Percentiles rank a stretch among this genome's conserved stretches.
phyloP scores from a whole-genome alignment of 352 stramenopile species.

The Pythium monospermum region DNA sequence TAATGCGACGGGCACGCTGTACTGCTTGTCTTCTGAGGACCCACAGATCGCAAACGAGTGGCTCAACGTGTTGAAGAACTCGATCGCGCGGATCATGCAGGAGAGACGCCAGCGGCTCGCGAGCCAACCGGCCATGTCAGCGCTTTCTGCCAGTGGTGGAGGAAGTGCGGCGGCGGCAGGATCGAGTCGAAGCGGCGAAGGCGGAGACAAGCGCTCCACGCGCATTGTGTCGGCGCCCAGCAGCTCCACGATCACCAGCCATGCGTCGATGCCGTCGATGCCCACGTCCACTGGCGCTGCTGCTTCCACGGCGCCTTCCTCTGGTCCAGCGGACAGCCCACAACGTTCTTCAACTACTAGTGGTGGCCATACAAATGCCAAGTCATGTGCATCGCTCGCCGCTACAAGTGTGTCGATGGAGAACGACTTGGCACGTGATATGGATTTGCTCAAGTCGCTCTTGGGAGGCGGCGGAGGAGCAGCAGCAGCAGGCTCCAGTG shows the following conservation, averaged over 20 bases:
- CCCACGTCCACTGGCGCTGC: neutral
- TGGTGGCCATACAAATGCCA: neutral
- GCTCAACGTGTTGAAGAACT: conserved; percentile 55
- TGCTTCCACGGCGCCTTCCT: no score
- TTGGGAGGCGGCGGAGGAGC: conserved; percentile 31
- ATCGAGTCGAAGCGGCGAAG: neutral
- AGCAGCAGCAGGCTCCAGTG: no score
- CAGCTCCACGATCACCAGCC: neutral
- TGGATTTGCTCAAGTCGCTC: conserved; percentile 62
- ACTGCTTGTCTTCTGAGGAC: conserved; percentile 69
- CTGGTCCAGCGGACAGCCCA: neutral
- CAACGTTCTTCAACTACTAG: no score
- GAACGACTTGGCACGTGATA: conserved; percentile 60
- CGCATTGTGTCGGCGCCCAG: conserved; percentile 13
- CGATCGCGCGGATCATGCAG: conserved; percentile 23
- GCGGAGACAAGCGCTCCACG: conserved; percentile 10
- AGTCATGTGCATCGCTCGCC: neutral
- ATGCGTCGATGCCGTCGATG: neutral
- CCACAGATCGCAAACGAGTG: conserved; percentile 53
- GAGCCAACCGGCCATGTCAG: conserved; percentile 4
- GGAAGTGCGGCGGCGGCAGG: neutral
- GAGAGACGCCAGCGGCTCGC: conserved; percentile 10
- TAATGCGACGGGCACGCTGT: conserved; percentile 60
- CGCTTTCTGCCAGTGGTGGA: neutral
- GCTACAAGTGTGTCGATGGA: conserved; percentile 66